Evolutionary conservation across 2,329 filamentous ascomycete species (phyloP).

Genomic region (Colletotrichum nymphaeae): DNA sequence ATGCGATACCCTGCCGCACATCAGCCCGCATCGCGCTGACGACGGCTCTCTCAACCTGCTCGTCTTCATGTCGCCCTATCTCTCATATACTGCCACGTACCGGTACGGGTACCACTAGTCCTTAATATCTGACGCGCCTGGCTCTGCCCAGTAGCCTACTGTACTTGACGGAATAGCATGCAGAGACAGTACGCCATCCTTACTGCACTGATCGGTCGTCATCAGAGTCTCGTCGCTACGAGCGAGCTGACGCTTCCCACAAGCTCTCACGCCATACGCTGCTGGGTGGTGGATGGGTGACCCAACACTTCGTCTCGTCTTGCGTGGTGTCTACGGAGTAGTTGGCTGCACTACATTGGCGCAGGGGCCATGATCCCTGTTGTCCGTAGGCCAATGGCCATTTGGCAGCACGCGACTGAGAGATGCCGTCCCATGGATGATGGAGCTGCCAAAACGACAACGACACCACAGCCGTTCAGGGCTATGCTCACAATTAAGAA

Average conservation of each 20-base stretch:
- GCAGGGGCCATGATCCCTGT: constrained; percentile 21
- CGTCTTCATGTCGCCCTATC: constrained; percentile 3
- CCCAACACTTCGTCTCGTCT: constrained; percentile 5
- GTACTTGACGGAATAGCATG: background rate
- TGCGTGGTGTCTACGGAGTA: background rate
- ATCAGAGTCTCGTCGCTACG: background rate
- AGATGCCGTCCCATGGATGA: constrained; percentile 25
- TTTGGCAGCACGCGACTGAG: background rate
- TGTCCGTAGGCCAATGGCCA: constrained; percentile 1
- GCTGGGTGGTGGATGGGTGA: background rate
- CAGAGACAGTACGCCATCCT: background rate
- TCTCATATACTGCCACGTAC: background rate
- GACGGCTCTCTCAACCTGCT: background rate
- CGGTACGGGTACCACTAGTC: background rate
- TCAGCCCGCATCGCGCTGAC: constrained; percentile 22
- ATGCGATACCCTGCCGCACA: constrained; percentile 27
- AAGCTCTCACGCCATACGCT: background rate
- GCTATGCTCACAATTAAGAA: constrained; percentile 5
- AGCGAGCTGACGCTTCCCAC: background rate
- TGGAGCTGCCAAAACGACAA: background rate
- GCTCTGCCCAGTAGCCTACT: background rate
- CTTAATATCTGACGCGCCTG: background rate
- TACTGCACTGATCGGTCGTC: background rate
- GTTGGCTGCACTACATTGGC: constrained; percentile 2
- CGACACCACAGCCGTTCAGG: background rate